Evolutionary conservation across 148 eudicot species (phyloP), one percentile per base, ranked within the genome.

Genomic region (Spergularia bocconei): DNA sequence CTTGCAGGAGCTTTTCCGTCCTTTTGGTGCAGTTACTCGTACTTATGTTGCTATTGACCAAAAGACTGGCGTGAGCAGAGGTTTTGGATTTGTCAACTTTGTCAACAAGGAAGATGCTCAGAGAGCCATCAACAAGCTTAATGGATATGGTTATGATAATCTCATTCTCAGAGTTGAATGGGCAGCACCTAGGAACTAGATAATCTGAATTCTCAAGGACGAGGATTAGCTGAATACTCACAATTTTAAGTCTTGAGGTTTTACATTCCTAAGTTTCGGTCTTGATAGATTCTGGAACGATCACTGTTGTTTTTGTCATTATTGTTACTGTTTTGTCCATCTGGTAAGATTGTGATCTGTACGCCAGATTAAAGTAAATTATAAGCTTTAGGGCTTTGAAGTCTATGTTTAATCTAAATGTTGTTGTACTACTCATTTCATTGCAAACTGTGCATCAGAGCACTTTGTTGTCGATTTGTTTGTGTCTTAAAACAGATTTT

Each of bases 101-200:
- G 89, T 85, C 20, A 84, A 60, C 80, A 86, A 87, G 87, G 98
- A 94, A 68, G 97, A 94, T 48, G 98, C 91, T 11, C 90, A 94
- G 72, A 87, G 88, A 71, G 98, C 98, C 13, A 94, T 94, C 65
- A 83, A 82, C 38, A 94, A 94, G 75, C 98, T 91, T 14, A 94
- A 94, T 77, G 98, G 98, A n/a, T 94, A 94, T 81, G 98, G 98
- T 62, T 94, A 94, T 67, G 98, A 94, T 61, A 94, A 86, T 76
- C 95, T 94, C 72, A 94, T 94, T 73, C 90, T 94, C 57, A 82
- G 93, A 50, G 97, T 91, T 67, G 97, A 94, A 77, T 94, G 98
- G 97, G 89, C 97, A 59, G 82, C 97, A 14, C 97, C 98, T 2
- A 87, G 98, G 81, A 91, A 64, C 79, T 91, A 86, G 75, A 56